Percentiles rank a stretch among this genome's conserved stretches.
phyloP scores from a whole-genome alignment of 345 rosid genomes.

The Raphanus raphanistrum region DNA sequence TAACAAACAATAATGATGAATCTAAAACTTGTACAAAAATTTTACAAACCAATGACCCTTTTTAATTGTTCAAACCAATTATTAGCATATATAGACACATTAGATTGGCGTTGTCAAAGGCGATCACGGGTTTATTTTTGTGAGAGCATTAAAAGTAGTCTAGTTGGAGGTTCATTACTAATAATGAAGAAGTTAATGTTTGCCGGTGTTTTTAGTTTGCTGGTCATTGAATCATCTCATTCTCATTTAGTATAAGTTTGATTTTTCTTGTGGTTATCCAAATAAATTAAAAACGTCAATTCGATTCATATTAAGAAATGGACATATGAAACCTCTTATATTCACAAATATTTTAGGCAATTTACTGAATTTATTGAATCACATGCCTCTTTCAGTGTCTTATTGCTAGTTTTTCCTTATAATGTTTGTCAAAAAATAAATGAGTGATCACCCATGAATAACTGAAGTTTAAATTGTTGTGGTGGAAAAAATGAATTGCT shows the following conservation, averaged over 20 bases:
- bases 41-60: too few relatives aligned
- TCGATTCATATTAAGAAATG: not conserved
- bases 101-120: not conserved
- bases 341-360: not conserved
- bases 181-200: slow-evolving; percentile 26
- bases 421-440: not conserved
- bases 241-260: slow-evolving; percentile 16
- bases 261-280: slow-evolving; percentile 14
- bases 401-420: not conserved
- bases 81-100: not conserved
- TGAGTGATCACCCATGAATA: not conserved
- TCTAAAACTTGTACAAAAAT: not conserved
- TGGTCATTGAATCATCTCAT: slow-evolving; percentile 7
- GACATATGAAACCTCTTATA: not conserved
- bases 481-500: not conserved
- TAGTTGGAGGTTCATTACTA: slow-evolving; percentile 4
- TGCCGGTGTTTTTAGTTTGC: slow-evolving; percentile 10
- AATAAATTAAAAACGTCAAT: not conserved
- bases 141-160: slow-evolving; percentile 13
- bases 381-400: not conserved
- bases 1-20: not conserved
- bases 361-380: not conserved
- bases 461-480: not conserved
- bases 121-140: not conserved
- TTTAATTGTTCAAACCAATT: too few relatives aligned